A percentile compares a stretch with the other conserved stretches of the same genome.
Conservation (phyloP, 371 early-diverging fungal genomes). For the Catenaria anguillulae region DNA sequence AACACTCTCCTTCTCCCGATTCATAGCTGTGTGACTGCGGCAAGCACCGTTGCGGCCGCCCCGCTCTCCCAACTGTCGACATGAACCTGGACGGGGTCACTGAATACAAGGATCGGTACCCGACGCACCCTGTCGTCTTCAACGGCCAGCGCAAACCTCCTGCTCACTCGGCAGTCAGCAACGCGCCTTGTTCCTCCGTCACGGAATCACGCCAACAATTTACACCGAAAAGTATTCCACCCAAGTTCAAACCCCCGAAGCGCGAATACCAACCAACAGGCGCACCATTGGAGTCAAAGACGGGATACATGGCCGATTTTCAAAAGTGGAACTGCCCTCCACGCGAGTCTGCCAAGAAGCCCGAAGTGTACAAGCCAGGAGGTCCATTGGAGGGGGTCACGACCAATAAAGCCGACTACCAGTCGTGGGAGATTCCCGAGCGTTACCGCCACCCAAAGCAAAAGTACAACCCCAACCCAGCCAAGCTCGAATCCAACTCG, state of each 20-base stretch:
- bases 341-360: neutral
- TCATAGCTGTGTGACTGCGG: conserved; percentile 5
- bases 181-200: neutral
- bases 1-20: no score
- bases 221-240: neutral
- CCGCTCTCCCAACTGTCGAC: neutral
- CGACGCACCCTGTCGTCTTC: neutral
- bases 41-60: conserved; percentile 7
- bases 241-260: neutral
- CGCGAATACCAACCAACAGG: neutral
- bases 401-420: conserved; percentile 4
- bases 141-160: conserved; percentile 2
- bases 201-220: conserved; percentile 2
- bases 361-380: neutral
- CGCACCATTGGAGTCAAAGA: neutral
- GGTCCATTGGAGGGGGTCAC: neutral
- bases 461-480: neutral
- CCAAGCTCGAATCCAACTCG: neutral
- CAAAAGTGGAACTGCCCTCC: neutral
- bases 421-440: neutral
- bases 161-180: neutral
- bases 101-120: conserved; percentile 7
- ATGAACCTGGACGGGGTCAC: neutral
- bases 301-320: conserved; percentile 1
- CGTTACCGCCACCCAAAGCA: conserved; percentile 4